Evolutionary conservation across 2,329 filamentous ascomycete species (phyloP).

Genomic region (Trichoderma sp.): DNA sequence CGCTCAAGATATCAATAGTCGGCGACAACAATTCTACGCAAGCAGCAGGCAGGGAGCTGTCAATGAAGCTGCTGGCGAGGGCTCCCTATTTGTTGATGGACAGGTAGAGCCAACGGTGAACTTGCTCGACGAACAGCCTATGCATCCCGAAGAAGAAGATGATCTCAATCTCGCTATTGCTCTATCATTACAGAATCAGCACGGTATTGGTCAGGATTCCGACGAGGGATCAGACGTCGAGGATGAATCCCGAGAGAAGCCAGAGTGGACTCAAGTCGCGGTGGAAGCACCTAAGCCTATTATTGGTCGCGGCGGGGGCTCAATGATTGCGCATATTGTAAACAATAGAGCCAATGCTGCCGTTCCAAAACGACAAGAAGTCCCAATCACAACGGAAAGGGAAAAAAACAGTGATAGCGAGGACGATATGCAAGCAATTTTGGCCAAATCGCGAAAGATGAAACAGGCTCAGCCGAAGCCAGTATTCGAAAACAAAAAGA

Average conservation of each 20-base stretch:
- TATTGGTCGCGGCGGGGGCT: constrained; percentile 50
- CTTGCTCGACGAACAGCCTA: constrained; percentile 33
- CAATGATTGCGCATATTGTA: constrained; percentile 71
- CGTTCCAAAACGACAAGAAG: constrained; percentile 46
- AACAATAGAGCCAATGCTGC: constrained; percentile 71
- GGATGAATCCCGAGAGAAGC: constrained; percentile 49
- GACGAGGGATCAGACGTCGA: constrained; percentile 49
- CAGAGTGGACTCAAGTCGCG: constrained; percentile 59
- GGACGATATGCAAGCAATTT: constrained; percentile 74
- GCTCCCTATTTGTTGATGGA: constrained; percentile 53
- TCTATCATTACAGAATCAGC: constrained; percentile 73
- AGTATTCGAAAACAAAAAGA: constrained; percentile 55
- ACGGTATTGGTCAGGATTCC: constrained; percentile 42
- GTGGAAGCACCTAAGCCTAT: constrained; percentile 55
- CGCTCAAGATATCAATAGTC: constrained; percentile 32
- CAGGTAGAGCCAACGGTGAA: constrained; percentile 29
- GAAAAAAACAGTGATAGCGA: constrained; percentile 67
- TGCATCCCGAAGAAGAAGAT: constrained; percentile 48
- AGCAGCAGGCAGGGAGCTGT: constrained; percentile 18
- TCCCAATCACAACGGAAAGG: constrained; percentile 1
- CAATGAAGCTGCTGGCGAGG: constrained; percentile 44
- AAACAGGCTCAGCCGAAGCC: constrained; percentile 49
- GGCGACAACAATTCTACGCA: constrained; percentile 36
- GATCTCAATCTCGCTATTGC: constrained; percentile 82
- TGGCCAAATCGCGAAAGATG: constrained; percentile 69